phyloP scores from a whole-genome alignment of 768 basidiomycete species.

The Dacryopinax primogenitus region DNA sequence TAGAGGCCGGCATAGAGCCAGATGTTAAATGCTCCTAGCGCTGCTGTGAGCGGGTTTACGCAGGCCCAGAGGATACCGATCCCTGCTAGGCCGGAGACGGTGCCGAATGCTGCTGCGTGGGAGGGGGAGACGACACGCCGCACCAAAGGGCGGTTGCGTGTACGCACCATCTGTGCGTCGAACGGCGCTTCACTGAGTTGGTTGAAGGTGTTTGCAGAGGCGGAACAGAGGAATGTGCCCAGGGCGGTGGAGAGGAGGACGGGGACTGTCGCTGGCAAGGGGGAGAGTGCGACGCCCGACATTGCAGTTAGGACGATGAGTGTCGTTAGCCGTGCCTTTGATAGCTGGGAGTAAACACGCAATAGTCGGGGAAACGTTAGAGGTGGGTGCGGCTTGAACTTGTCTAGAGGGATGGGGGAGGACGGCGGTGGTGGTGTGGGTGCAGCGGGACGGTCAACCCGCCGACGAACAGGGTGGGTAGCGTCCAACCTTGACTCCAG shows the following conservation, averaged over 20 bases:
- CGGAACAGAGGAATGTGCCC: slow-evolving; percentile 82
- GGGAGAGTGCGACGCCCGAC: slow-evolving; percentile 85
- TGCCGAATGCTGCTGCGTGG: slow-evolving; percentile 72
- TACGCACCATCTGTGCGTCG: slow-evolving; percentile 92
- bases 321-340: slow-evolving; percentile 71
- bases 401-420: neutral
- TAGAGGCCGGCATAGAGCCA: slow-evolving; percentile 82
- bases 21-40: slow-evolving; percentile 73
- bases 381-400: slow-evolving; percentile 16
- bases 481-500: neutral
- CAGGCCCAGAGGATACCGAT: slow-evolving; percentile 64
- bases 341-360: slow-evolving; percentile 62
- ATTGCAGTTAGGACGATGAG: slow-evolving; percentile 82
- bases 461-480: neutral
- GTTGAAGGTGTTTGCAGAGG: slow-evolving; percentile 89
- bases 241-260: slow-evolving; percentile 74
- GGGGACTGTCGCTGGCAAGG: slow-evolving; percentile 69
- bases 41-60: slow-evolving; percentile 76
- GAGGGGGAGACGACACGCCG: slow-evolving; percentile 69
- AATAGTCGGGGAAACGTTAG: slow-evolving; percentile 36
- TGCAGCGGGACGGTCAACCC: neutral
- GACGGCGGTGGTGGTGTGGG: neutral
- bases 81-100: slow-evolving; percentile 63
- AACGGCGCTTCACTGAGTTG: slow-evolving; percentile 90
- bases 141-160: slow-evolving; percentile 75